A percentile compares a stretch with the other conserved stretches of the same genome.
phyloP scores from a whole-genome alignment of 305 asterid species.

The Rubia peregrina region DNA sequence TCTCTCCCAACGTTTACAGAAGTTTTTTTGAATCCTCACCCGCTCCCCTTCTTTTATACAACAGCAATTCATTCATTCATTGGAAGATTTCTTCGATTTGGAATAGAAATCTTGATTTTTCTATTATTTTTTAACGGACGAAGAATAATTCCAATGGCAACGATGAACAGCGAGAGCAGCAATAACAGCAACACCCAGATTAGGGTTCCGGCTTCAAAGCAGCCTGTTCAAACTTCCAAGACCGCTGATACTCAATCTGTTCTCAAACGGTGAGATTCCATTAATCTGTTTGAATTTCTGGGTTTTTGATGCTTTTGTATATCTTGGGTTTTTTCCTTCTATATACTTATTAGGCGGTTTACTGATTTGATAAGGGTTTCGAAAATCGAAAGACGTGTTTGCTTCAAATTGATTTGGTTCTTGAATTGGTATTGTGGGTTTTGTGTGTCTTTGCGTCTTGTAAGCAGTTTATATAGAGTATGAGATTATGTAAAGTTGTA shows the following conservation, averaged over 20 bases:
- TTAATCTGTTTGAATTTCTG: background rate
- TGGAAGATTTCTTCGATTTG: background rate
- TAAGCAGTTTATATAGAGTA: too few relatives aligned
- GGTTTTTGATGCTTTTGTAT: background rate
- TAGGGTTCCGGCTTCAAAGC: constrained; percentile 36
- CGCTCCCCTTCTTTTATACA: background rate
- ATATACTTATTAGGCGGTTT: background rate
- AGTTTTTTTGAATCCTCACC: background rate
- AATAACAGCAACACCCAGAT: constrained; percentile 24
- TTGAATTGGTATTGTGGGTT: background rate
- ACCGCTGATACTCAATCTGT: constrained; percentile 75
- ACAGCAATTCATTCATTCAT: background rate
- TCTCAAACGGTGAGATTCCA: constrained; percentile 47
- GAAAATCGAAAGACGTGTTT: background rate
- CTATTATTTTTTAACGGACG: background rate
- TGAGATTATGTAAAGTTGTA: background rate
- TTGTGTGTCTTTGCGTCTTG: background rate
- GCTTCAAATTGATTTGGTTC: background rate
- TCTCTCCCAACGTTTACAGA: background rate
- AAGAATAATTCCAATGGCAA: constrained; percentile 15
- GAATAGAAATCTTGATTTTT: background rate
- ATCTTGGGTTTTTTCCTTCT: background rate
- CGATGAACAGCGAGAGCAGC: constrained; percentile 24
- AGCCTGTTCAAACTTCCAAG: constrained; percentile 44
- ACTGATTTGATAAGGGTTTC: background rate